Conservation (phyloP, 768 basidiomycete species). For the Suillus subalutaceus region DNA sequence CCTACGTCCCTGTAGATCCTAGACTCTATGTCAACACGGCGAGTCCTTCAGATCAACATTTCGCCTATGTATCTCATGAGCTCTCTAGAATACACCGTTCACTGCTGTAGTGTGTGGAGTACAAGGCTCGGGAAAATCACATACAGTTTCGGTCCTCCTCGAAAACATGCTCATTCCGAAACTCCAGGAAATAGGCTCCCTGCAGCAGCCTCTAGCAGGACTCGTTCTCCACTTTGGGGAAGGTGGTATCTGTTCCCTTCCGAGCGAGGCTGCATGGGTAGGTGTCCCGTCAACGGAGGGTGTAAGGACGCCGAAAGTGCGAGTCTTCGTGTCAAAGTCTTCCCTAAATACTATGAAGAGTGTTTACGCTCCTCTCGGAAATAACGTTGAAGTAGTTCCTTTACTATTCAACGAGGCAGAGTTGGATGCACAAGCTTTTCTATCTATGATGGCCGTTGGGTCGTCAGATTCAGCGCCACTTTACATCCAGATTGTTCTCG, state of each 20-base stretch:
- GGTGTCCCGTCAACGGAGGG: conserved; percentile 29
- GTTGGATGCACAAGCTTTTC: conserved; percentile 58
- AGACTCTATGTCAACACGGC: conserved; percentile 65
- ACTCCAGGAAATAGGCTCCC: conserved; percentile 46
- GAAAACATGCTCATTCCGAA: conserved; percentile 61
- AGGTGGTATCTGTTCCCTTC: conserved; percentile 51
- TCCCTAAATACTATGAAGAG: conserved; percentile 52
- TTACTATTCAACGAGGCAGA: conserved; percentile 54
- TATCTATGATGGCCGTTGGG: conserved; percentile 67
- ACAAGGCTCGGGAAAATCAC: conserved; percentile 67
- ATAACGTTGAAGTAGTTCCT: conserved; percentile 47
- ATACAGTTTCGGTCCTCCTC: conserved; percentile 60
- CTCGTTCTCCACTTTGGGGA: conserved; percentile 65
- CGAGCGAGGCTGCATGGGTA: conserved; percentile 62
- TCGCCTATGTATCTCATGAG: background rate
- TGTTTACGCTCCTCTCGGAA: conserved; percentile 50
- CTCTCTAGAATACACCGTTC: conserved; percentile 60
- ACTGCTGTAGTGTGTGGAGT: conserved; percentile 70
- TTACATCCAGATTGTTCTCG: conserved; percentile 64
- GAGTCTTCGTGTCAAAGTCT: conserved; percentile 55
- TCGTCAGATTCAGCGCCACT: conserved; percentile 56
- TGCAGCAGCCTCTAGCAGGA: conserved; percentile 53
- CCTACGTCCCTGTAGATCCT: conserved; percentile 39
- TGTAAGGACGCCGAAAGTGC: conserved; percentile 22
- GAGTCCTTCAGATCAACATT: conserved; percentile 16